Base-by-base conservation (phyloP, 2,329 filamentous ascomycete genomes). In the Daldinia sp. region DNA sequence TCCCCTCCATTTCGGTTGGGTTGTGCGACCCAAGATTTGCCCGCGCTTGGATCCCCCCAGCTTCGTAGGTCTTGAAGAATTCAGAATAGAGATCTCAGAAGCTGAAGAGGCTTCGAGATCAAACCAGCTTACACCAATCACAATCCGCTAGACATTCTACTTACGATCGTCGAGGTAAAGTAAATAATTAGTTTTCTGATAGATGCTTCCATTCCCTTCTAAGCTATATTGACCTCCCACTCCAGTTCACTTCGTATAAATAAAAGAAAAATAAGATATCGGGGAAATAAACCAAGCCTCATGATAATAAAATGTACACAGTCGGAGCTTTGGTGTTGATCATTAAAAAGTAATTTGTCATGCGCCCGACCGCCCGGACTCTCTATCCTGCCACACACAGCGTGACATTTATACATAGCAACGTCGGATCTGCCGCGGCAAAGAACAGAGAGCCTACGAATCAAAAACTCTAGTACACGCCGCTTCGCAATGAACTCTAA, bases 191-290 rank as follows among this genome's bases (percentile, higher is more conserved):
- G 21, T 13, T 45, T n/a, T 59, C 50, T 61, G 50, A 57, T 64
- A 67, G 57, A 58, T 67, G 64, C 58, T 67, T 55, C 55, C 58
- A 67, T 67, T 67, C 54, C 64, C 64, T 64, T 67, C 61, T 62
- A 64, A 41, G 61, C 64, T 64, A 62, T 62, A 48, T 64, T 49
- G 61, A 43, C 64, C 32, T 54, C 61, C 64, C 64, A 67, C 61
- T 62, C 61, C 64, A 30, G 56, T 37, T 62, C 64, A 64, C 61
- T 57, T 61, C 54, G 15, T 37, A 30, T 27, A 57, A 54, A 41
- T 32, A 61, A 60, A 56, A 39, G 32, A 58, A 59, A 49, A 59
- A 56, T 27, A 48, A 11, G 23, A 47, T 51, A 34, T 45, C 10
- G n/a, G 10, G 55, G 21, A 64, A 67, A 61, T 30, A 57, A 52